These are phyloP conservation scores for Podospora australis DNA, from an alignment of 495 filamentous ascomycete genomes.

Conservation along the genomic window DNA sequence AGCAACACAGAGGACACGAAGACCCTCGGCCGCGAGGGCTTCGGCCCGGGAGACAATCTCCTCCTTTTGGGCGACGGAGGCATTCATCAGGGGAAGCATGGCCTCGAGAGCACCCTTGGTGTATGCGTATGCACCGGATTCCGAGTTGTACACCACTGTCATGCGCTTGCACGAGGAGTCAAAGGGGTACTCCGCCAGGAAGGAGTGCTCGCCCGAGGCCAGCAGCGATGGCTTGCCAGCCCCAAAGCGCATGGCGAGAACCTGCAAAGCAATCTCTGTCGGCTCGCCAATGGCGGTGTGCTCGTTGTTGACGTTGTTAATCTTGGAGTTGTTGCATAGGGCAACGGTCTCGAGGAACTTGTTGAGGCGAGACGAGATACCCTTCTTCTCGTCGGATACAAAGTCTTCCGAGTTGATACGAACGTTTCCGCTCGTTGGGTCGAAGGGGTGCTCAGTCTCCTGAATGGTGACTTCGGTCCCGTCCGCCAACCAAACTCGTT, in stretches of 20 bases:
- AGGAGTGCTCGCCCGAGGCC: slow-evolving; percentile 41
- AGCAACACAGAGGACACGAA: slow-evolving; percentile 72
- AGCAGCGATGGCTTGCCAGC: slow-evolving; percentile 45
- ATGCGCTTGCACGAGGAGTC: slow-evolving; percentile 77
- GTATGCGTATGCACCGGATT: slow-evolving; percentile 59
- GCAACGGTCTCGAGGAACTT: slow-evolving; percentile 23
- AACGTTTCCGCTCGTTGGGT: slow-evolving; percentile 24
- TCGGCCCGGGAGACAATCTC: slow-evolving; percentile 55
- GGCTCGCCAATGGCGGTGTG: slow-evolving; percentile 64
- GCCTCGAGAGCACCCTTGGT: slow-evolving; percentile 77
- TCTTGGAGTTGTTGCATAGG: slow-evolving; percentile 43
- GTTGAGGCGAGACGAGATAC: slow-evolving; percentile 5
- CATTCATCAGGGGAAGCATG: slow-evolving; percentile 55
- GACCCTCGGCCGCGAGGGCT: slow-evolving; percentile 60
- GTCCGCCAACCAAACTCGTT: slow-evolving; percentile 69
- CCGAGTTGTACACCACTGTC: slow-evolving; percentile 59
- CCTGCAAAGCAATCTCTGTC: slow-evolving; percentile 79
- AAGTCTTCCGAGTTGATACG: slow-evolving; percentile 9
- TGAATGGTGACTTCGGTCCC: slow-evolving; percentile 49
- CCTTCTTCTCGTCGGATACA: slow-evolving; percentile 4
- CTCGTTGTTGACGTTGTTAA: slow-evolving; percentile 26
- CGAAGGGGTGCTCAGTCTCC: slow-evolving; percentile 47
- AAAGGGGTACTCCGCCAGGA: slow-evolving; percentile 70
- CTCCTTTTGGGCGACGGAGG: slow-evolving; percentile 53
- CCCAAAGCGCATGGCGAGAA: slow-evolving; percentile 67